Conservation (phyloP, 2,329 filamentous ascomycete species). For the Penicillium palitans region DNA sequence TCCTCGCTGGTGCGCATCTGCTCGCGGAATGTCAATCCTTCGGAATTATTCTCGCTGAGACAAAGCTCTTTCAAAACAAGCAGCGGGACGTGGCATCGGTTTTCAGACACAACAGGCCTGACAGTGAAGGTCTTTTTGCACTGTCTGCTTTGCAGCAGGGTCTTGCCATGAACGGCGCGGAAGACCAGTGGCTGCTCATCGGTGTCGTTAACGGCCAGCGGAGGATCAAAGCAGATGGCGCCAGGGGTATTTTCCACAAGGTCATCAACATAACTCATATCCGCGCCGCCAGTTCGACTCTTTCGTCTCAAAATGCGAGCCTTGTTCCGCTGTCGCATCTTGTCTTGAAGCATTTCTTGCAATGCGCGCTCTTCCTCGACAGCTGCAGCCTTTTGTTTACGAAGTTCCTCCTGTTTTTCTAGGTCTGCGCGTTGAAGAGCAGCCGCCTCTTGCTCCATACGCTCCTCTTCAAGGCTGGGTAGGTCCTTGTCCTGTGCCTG, state of each 20-base stretch:
- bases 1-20: conserved; percentile 74
- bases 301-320: conserved; percentile 41
- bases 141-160: conserved; percentile 64
- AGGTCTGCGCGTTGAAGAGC: conserved; percentile 57
- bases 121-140: conserved; percentile 68
- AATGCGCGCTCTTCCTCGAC: conserved; percentile 44
- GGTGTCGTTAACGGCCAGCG: conserved; percentile 59
- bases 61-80: conserved; percentile 72
- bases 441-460: conserved; percentile 76
- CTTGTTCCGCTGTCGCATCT: conserved; percentile 42
- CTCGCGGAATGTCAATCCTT: conserved; percentile 67
- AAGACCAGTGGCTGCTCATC: conserved; percentile 67
- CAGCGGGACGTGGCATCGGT: conserved; percentile 58
- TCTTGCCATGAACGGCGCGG: conserved; percentile 68
- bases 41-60: conserved; percentile 59
- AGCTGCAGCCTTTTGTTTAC: conserved; percentile 43
- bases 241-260: conserved; percentile 37
- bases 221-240: conserved; percentile 45
- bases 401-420: conserved; percentile 51
- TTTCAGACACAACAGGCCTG: conserved; percentile 62
- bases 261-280: conserved; percentile 31
- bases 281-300: conserved; percentile 38
- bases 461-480: conserved; percentile 85
- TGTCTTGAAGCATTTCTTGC: conserved; percentile 42
- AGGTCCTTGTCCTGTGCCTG: conserved; percentile 73